These are phyloP conservation scores for Malus hybrid DNA, from an alignment of 331 rosid genomes.

Conservation along the genomic window DNA sequence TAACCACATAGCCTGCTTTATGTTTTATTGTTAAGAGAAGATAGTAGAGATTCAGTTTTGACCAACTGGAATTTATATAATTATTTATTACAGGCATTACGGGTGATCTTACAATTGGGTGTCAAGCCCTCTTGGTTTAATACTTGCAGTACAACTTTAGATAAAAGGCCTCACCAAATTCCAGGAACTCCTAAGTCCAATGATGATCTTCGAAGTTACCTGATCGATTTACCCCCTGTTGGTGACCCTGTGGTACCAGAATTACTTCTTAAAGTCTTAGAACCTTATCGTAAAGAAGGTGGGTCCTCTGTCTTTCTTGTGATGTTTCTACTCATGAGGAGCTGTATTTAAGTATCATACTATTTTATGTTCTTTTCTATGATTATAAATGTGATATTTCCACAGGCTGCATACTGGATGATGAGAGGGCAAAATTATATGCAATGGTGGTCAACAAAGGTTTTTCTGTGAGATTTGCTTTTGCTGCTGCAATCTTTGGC, in stretches of 20 bases:
- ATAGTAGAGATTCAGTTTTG: not conserved
- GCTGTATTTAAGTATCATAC: conserved; percentile 2
- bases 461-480: conserved; percentile 75
- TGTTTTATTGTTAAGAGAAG: not conserved
- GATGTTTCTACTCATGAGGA: conserved; percentile 12
- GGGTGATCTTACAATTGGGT: conserved; percentile 92
- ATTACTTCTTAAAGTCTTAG: conserved; percentile 86
- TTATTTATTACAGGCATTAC: conserved; percentile 57
- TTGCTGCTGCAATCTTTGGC: conserved; percentile 87
- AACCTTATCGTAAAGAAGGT: conserved; percentile 94
- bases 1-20: not conserved
- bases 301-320: conserved; percentile 9
- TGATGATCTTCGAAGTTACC: conserved; percentile 82
- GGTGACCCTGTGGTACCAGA: conserved; percentile 96
- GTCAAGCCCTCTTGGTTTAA: conserved; percentile 94
- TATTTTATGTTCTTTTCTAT: conserved; percentile 11
- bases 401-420: conserved; percentile 87
- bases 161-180: conserved; percentile 69
- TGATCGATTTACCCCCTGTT: conserved; percentile 58
- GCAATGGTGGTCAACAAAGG: conserved; percentile 74
- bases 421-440: conserved; percentile 80
- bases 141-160: conserved; percentile 59
- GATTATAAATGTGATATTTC: conserved; percentile 22
- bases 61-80: conserved; percentile 11
- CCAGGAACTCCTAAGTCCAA: conserved; percentile 61